Evolutionary conservation across 176 grass and related monocot species (phyloP).

Genomic region (Triticum dicoccoides): DNA sequence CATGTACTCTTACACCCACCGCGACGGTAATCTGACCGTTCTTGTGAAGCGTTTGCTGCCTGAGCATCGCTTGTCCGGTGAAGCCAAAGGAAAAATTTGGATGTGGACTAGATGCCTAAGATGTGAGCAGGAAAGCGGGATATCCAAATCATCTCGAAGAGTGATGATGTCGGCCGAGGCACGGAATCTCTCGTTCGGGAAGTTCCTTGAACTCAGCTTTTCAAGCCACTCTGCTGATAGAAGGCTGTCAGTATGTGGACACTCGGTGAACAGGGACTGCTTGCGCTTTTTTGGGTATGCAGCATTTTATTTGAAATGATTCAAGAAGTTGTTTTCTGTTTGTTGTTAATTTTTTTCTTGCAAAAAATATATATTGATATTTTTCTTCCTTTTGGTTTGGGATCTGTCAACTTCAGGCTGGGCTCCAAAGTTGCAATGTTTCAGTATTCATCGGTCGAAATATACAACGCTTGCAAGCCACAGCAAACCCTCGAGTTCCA

Average conservation of each 20-base stretch:
- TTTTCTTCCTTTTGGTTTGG: background rate
- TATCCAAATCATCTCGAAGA: slow-evolving; percentile 48
- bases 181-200: slow-evolving; percentile 79
- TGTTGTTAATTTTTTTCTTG: background rate
- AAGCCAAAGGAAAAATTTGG: slow-evolving; percentile 81
- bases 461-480: slow-evolving; percentile 74
- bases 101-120: slow-evolving; percentile 92
- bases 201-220: slow-evolving; percentile 96
- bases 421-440: slow-evolving; percentile 88
- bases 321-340: background rate
- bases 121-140: slow-evolving; percentile 63
- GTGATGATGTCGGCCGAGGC: slow-evolving; percentile 71
- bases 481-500: slow-evolving; percentile 65
- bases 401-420: slow-evolving; percentile 53
- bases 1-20: slow-evolving; percentile 81
- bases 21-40: slow-evolving; percentile 73
- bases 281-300: slow-evolving; percentile 91
- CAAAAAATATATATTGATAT: background rate
- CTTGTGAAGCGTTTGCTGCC: slow-evolving; percentile 56
- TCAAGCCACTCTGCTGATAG: slow-evolving; percentile 75
- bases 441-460: slow-evolving; percentile 75
- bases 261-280: slow-evolving; percentile 83
- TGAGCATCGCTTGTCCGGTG: slow-evolving; percentile 50
- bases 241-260: slow-evolving; percentile 80
- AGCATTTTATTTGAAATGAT: background rate